Evolutionary conservation across 495 filamentous ascomycete genomes (phyloP), one percentile per base, ranked within the genome.

Genomic region (Glarea lozoyensis): DNA sequence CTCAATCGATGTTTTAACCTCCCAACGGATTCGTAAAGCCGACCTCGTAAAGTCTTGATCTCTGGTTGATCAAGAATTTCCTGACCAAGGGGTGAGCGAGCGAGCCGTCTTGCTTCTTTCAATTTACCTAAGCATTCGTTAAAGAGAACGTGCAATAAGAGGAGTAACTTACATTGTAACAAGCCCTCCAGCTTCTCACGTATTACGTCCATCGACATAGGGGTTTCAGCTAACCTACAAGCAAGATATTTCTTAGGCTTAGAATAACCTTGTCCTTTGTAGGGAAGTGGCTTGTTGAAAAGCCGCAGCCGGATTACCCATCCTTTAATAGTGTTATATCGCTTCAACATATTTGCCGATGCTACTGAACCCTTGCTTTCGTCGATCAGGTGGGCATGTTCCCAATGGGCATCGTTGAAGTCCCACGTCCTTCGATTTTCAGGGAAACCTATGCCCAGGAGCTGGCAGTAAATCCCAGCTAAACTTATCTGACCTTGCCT

Each of bases 161-260:
- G n/a, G n/a, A n/a, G n/a, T n/a, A n/a, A 47, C 37, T 13, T 47
- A 41, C 44, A 33, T 41, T 47, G 44, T 20, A 34, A 23, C 29
- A 47, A 37, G 41, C 34, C 44, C 37, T 47, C 44, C 36, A 48
- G 37, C 32, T 48, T 48, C 39, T 36, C 37, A 42, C 22, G 31
- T 29, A 48, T 48, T 31, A 36, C 6, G 18, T 42, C 7, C 2
- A 17, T 42, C 27, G 24, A 29, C 23, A 40, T 40, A 12, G 44
- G 37, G 25, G 37, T 40, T 29, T 48, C 45, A 13, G 45, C 38
- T 42, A 48, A 48, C 27, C 37, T 42, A 48, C 20, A 29, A 48
- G 45, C 45, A 19, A 48, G 45, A 42, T 48, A 48, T 7, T 3
- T 21, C 19, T 0, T 30, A 29, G 45, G 45, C 20, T 48, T 48